A percentile compares a stretch with the other conserved stretches of the same genome.
phyloP scores from a whole-genome alignment of 2,329 filamentous ascomycete species.

The Sporothrix pseudoabietina region DNA sequence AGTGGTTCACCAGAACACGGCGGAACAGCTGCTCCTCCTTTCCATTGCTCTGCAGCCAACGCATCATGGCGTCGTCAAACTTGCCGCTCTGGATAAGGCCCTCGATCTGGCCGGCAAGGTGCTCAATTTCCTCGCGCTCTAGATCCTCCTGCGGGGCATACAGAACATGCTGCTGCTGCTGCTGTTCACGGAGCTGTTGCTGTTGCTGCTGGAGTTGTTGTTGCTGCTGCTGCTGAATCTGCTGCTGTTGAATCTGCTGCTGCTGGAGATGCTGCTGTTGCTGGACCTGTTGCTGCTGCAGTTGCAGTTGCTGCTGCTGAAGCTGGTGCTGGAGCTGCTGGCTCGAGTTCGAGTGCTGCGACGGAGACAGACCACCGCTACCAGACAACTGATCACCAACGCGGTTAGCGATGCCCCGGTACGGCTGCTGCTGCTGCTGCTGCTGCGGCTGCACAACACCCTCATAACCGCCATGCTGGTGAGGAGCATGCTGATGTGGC shows the following conservation, averaged over 20 bases:
- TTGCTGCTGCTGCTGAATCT: slow-evolving; percentile 33
- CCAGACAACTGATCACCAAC: slow-evolving; percentile 28
- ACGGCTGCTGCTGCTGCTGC: slow-evolving; percentile 17
- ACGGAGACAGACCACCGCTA: slow-evolving; percentile 29
- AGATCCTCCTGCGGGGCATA: slow-evolving; percentile 47
- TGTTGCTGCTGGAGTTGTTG: slow-evolving; percentile 8
- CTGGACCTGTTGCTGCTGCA: slow-evolving; percentile 26
- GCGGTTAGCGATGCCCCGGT: slow-evolving; percentile 29
- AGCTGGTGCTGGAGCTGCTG: slow-evolving; percentile 31
- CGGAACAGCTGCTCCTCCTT: slow-evolving; percentile 64
- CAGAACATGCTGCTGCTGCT: slow-evolving; percentile 41
- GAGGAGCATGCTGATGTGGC: slow-evolving; percentile 28
- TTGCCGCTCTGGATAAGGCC: slow-evolving; percentile 62
- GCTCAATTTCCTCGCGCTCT: slow-evolving; percentile 59
- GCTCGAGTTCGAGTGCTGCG: slow-evolving; percentile 37
- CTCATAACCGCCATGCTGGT: slow-evolving; percentile 26
- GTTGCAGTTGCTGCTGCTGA: slow-evolving; percentile 36
- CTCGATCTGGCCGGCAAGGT: slow-evolving; percentile 61
- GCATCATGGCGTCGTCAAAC: slow-evolving; percentile 64
- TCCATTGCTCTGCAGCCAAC: slow-evolving; percentile 65
- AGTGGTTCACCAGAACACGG: slow-evolving; percentile 54
- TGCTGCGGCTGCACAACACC: neutral
- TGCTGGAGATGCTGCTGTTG: slow-evolving; percentile 22
- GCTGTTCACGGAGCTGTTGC: slow-evolving; percentile 27
- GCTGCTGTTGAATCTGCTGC: slow-evolving; percentile 9